Conservation (phyloP, 495 filamentous ascomycete species). For the Penicillium silybi region DNA sequence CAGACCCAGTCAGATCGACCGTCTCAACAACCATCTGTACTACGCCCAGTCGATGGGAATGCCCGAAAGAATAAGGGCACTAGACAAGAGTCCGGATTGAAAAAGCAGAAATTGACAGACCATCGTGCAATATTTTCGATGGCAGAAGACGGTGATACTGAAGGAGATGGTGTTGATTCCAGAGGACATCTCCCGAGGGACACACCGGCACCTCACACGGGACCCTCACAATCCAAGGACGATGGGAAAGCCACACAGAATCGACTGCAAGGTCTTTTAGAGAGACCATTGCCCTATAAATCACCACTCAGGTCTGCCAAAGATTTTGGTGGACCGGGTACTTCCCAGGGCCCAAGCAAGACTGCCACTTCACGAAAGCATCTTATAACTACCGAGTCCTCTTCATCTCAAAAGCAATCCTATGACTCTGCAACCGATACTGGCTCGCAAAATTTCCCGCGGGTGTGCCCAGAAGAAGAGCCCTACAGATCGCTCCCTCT, state of each 20-base stretch:
- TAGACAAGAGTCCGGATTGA: slow-evolving; percentile 2
- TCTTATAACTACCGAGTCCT: not conserved
- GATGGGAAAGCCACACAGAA: slow-evolving; percentile 3
- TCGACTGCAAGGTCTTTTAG: slow-evolving; percentile 38
- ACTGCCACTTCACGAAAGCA: not conserved
- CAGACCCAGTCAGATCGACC: not conserved
- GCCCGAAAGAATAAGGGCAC: not conserved
- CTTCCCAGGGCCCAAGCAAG: not conserved
- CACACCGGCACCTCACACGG: not conserved
- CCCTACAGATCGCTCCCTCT: slow-evolving; percentile 52
- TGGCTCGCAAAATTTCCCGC: not conserved
- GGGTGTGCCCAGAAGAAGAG: slow-evolving; percentile 30
- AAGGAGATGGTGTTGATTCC: not conserved
- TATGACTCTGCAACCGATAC: not conserved
- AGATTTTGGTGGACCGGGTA: not conserved
- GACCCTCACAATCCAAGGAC: not conserved
- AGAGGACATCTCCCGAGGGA: not conserved
- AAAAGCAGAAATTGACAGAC: slow-evolving; percentile 8
- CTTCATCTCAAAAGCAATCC: not conserved
- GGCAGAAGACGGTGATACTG: slow-evolving; percentile 43
- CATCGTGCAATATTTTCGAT: slow-evolving; percentile 25
- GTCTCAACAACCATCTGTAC: slow-evolving; percentile 4
- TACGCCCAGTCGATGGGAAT: slow-evolving; percentile 26
- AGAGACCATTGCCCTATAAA: slow-evolving; percentile 29
- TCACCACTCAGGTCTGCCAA: slow-evolving; percentile 11